phyloP scores from a whole-genome alignment of 73 alveolate genomes.

The Paramecium caudatum region DNA sequence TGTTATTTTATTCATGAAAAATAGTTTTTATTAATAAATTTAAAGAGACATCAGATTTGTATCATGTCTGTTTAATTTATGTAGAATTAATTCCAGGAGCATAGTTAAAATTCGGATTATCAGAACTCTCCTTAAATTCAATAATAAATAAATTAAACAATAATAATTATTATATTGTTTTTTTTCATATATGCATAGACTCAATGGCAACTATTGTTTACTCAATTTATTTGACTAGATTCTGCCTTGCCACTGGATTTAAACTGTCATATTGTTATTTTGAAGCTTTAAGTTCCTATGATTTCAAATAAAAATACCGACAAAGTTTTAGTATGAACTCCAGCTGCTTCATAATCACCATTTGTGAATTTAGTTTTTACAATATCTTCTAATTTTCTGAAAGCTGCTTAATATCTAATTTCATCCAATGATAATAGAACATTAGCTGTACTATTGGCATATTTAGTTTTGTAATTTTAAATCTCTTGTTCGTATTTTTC shows the following conservation, averaged over 20 bases:
- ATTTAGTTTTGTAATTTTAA: not conserved
- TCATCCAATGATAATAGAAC: conserved; percentile 39
- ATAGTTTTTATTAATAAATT: too few species aligned
- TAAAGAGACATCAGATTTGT: too few species aligned
- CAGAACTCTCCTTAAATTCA: too few species aligned
- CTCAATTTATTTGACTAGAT: too few species aligned
- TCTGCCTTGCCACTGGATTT: conserved; percentile 22
- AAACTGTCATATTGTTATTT: not conserved
- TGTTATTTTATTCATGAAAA: too few species aligned
- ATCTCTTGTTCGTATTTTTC: conserved; percentile 29
- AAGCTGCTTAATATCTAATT: conserved; percentile 24
- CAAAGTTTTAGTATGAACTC: not conserved
- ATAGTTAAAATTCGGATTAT: too few species aligned
- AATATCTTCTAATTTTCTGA: not conserved
- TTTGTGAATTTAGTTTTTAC: not conserved
- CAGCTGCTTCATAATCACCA: not conserved
- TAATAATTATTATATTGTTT: too few species aligned
- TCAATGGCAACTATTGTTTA: too few species aligned
- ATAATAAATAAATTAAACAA: too few species aligned
- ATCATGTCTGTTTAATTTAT: too few species aligned
- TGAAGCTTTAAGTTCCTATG: not conserved
- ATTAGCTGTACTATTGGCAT: not conserved
- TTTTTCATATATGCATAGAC: too few species aligned
- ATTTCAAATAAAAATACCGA: not conserved
- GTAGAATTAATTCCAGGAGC: too few species aligned